Evolutionary conservation across 1,284 basidiomycete species (phyloP).

Genomic region (Cutaneotrichosporon spelunceum): DNA sequence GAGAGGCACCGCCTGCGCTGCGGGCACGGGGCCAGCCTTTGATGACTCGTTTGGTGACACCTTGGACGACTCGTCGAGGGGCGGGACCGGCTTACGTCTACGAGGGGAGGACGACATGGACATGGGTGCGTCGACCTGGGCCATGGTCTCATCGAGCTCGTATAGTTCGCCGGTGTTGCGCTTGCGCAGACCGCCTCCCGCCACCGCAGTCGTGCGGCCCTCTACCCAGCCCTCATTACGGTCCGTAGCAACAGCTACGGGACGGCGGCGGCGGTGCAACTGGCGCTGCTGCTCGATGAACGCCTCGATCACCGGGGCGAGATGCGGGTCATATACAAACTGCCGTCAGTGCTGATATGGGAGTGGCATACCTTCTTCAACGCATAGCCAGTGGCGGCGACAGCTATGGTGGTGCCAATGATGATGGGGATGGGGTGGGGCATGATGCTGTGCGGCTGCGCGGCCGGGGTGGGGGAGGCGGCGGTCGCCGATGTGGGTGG

Average conservation of each 20-base stretch:
- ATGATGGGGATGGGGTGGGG: conserved; percentile 40
- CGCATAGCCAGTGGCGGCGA: conserved; percentile 42
- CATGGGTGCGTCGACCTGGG: not conserved
- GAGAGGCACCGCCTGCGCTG: not conserved
- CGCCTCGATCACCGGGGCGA: conserved; percentile 42
- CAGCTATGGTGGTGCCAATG: conserved; percentile 40
- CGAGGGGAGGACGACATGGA: not conserved
- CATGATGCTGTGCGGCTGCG: conserved; percentile 30
- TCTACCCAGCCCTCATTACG: not conserved
- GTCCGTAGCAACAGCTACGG: conserved; percentile 1
- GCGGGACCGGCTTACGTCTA: conserved; percentile 4
- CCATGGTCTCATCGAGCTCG: conserved; percentile 19
- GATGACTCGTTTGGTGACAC: not conserved
- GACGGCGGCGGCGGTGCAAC: conserved; percentile 7
- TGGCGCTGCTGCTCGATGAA: conserved; percentile 28
- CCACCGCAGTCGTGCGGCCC: conserved; percentile 14
- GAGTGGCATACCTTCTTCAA: conserved; percentile 36
- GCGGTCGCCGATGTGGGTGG: not conserved
- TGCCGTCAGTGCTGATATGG: conserved; percentile 15
- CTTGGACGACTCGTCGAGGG: not conserved
- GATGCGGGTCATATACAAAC: conserved; percentile 48
- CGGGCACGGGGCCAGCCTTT: not conserved
- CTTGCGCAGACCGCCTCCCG: conserved; percentile 6
- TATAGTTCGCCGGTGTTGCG: conserved; percentile 18
- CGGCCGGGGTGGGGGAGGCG: not conserved